Base-by-base conservation (phyloP, 2,329 filamentous ascomycete genomes). In the Talaromyces piceae region DNA sequence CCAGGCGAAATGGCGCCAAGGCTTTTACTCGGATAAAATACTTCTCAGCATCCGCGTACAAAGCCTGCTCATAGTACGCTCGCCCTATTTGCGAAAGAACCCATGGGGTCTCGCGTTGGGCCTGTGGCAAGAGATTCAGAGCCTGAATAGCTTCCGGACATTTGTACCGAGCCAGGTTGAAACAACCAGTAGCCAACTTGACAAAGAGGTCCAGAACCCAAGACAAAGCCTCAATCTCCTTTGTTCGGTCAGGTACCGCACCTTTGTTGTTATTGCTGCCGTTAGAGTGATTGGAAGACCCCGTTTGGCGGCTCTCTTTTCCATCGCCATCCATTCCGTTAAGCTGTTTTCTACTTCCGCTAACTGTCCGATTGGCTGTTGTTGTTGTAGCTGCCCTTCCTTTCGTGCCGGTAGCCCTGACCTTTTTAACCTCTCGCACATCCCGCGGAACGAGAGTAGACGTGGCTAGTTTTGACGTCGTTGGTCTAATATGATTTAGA, bases 61-160 rank as follows among this genome's bases (percentile, higher is more conserved):
- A 81, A 8, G 87, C 86, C 65, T 91, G 88, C 72, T 98, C 93
- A 66, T 95, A 95, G 64, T 94, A 82, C 16, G 91, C 89, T 59
- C 88, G 87, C 6, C 90, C 94, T 64, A 97, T 85, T 63, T 95
- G 89, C 5, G 90, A 85, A 51, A 96, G 77, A 12, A 96, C 89
- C 88, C 90, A 97, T 1, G 93, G 88, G 1, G 91, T 95, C 56
- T 95, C 90, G 59, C 88, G 83, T 61, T 97, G 91, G 4, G 77
- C 72, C 26, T 80, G 73, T 1, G 88, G 84, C 18, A 98, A 73
- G 0, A 82, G 78, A 54, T 78, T 78, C 65, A 91, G 90, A 2
- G 82, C 77, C 54, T 87, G 80, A 44, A 96, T 73, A 2, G 93
- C 87, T 54, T 93, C 84, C 20, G 81, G 74, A 58, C 88, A 88